A percentile compares a stretch with the other conserved stretches of the same genome.
phyloP scores from a whole-genome alignment of 1,284 basidiomycete species.

The Uromyces viciae-fabae region DNA sequence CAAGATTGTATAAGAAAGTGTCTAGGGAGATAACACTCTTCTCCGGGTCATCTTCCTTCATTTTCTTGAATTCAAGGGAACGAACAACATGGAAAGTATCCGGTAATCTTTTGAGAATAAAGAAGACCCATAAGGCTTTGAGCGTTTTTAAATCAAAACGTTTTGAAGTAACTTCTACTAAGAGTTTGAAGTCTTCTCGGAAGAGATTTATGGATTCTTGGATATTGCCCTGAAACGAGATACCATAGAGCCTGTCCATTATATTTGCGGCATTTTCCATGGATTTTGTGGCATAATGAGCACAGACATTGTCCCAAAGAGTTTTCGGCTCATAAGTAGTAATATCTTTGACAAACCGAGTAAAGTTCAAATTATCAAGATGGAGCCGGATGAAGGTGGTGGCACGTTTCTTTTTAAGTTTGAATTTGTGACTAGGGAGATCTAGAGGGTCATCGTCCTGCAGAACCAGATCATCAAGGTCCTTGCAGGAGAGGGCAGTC shows the following conservation, averaged over 20 bases:
- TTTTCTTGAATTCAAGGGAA: neutral
- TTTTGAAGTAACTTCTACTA: neutral
- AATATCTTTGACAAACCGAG: neutral
- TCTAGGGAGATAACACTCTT: neutral
- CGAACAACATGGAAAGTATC: neutral
- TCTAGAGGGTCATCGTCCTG: neutral
- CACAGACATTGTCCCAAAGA: neutral
- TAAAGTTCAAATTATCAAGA: neutral
- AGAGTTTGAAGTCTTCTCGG: neutral
- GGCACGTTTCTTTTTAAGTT: neutral
- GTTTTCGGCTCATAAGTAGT: neutral
- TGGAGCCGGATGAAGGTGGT: conserved; percentile 7
- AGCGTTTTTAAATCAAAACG: neutral
- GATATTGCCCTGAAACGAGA: neutral
- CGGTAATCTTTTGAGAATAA: neutral
- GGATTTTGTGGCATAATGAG: neutral
- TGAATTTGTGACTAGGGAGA: neutral
- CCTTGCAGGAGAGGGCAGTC: neutral
- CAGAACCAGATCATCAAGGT: neutral
- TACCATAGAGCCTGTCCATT: neutral
- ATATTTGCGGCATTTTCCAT: conserved; percentile 1
- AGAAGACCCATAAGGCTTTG: neutral
- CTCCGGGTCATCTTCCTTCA: neutral
- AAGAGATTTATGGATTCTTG: neutral
- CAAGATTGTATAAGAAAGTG: neutral